A percentile compares a stretch with the other conserved stretches of the same genome.
Evolutionary conservation across 495 filamentous ascomycete genomes (phyloP).

Genomic region (Trichoderma asperelloides): DNA sequence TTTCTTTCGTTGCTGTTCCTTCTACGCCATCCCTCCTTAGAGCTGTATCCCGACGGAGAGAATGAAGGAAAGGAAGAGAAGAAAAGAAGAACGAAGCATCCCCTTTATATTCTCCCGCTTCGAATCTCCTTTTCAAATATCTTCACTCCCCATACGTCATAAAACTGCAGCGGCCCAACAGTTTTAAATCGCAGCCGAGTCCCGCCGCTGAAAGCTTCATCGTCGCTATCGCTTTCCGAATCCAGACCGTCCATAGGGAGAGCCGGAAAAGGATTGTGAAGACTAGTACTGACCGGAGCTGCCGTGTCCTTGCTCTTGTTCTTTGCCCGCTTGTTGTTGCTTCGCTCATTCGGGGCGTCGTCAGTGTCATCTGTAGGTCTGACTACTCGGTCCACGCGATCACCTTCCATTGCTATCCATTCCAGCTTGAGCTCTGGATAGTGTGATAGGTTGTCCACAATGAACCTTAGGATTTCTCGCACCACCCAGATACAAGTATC

Average conservation of each 20-base stretch:
- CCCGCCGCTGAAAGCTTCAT: constrained; percentile 16
- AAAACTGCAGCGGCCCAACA: constrained; percentile 32
- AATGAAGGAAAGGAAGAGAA: too few species aligned
- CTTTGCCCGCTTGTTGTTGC: constrained; percentile 20
- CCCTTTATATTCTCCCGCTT: constrained; percentile 24
- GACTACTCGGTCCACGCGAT: constrained; percentile 34
- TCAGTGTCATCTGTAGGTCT: constrained; percentile 19
- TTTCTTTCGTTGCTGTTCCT: too few species aligned
- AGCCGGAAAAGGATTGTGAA: constrained; percentile 14
- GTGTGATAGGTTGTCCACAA: constrained; percentile 44
- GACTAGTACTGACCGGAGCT: neutral
- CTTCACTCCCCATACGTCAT: constrained; percentile 36
- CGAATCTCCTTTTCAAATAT: constrained; percentile 45
- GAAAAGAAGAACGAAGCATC: too few species aligned
- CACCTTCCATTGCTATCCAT: constrained; percentile 42
- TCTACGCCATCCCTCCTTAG: too few species aligned
- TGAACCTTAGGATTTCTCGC: constrained; percentile 41
- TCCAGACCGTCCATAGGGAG: constrained; percentile 15
- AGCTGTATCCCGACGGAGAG: too few species aligned
- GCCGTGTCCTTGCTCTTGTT: constrained; percentile 25
- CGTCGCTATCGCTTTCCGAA: constrained; percentile 30
- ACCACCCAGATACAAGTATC: constrained; percentile 41
- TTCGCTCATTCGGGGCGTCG: constrained; percentile 17
- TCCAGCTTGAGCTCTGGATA: constrained; percentile 42
- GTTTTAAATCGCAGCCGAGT: constrained; percentile 23